phyloP scores from a whole-genome alignment of 1,139 yeast species.

The Yamadazyma pseudoaaseri region DNA sequence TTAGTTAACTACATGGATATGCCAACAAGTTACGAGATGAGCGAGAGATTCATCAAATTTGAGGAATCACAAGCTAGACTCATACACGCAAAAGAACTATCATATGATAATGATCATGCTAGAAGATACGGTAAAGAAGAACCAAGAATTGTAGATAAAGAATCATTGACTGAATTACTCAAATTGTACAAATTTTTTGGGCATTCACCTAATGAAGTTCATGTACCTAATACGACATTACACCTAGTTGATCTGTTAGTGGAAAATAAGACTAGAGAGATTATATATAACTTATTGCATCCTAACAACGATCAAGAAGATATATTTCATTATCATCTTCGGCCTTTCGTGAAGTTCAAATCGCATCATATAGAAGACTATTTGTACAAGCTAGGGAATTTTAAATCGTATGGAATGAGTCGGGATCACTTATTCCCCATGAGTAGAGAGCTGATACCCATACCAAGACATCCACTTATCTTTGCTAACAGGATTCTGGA shows the following conservation, averaged over 20 bases:
- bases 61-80: conserved; percentile 46
- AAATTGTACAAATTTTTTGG: background rate
- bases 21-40: conserved; percentile 57
- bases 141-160: background rate
- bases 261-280: conserved; percentile 1
- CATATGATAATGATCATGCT: conserved; percentile 16
- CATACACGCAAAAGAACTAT: conserved; percentile 20
- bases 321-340: background rate
- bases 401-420: conserved; percentile 4
- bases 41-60: conserved; percentile 41
- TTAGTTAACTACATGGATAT: conserved; percentile 39
- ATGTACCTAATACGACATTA: background rate
- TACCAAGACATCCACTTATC: background rate
- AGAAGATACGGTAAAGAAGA: background rate
- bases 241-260: conserved; percentile 1
- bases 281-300: conserved; percentile 1
- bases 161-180: background rate
- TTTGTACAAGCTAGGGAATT: conserved; percentile 5
- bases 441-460: background rate
- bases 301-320: background rate
- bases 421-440: conserved; percentile 5
- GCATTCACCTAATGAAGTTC: background rate
- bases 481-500: background rate
- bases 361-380: conserved; percentile 7
- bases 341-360: background rate